These are phyloP conservation scores for Vigna radiata DNA, from an alignment of 306 rosid genomes.

Conservation along the genomic window DNA sequence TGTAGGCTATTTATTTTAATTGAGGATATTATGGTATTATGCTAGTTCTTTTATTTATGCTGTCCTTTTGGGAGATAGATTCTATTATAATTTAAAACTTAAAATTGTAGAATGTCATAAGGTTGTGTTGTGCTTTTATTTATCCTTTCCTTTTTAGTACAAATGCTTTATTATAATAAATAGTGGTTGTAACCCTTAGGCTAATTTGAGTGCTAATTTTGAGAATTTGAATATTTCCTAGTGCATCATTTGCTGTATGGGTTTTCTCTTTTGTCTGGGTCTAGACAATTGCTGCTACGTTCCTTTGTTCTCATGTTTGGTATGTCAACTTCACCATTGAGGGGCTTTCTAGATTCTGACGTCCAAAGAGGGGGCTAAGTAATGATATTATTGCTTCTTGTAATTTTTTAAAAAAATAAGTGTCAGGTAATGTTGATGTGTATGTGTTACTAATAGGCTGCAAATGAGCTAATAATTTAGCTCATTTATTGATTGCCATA, in stretches of 20 bases:
- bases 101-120: conserved; percentile 1
- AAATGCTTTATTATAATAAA: background rate
- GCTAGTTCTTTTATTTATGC: background rate
- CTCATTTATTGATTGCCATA: conserved; percentile 32
- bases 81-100: background rate
- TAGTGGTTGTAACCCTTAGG: conserved; percentile 18
- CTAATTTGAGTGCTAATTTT: conserved; percentile 10
- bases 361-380: conserved; percentile 9
- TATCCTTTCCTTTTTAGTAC: conserved; percentile 15
- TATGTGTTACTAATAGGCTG: conserved; percentile 26
- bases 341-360: background rate
- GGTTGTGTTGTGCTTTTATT: conserved; percentile 12
- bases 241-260: background rate
- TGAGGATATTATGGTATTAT: conserved; percentile 8
- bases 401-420: background rate
- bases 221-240: conserved; percentile 26
- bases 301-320: conserved; percentile 13
- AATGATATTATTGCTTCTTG: conserved; percentile 27
- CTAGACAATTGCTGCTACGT: conserved; percentile 21
- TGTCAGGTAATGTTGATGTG: conserved; percentile 8
- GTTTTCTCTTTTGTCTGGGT: conserved; percentile 16
- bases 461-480: conserved; percentile 3
- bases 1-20: conserved; percentile 18
- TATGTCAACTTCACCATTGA: background rate
- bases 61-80: conserved; percentile 1